Conservation (phyloP, 345 rosid species). For the Moricandia arvensis region DNA sequence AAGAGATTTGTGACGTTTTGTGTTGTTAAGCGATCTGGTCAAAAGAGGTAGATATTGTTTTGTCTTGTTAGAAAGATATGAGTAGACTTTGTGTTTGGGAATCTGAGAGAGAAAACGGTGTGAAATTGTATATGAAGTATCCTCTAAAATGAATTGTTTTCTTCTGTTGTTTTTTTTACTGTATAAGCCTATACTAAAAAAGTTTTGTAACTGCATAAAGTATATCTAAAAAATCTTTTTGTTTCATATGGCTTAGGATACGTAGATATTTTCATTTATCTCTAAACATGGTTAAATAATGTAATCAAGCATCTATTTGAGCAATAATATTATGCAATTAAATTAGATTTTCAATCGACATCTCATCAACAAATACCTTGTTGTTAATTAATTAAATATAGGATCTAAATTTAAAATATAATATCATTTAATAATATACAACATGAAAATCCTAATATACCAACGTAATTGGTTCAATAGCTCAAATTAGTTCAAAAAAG, state of each 20-base stretch:
- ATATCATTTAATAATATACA: too few relatives aligned
- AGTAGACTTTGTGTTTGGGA: too few relatives aligned
- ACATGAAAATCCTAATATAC: too few relatives aligned
- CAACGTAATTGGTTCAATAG: too few relatives aligned
- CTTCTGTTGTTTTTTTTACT: not conserved
- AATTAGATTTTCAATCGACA: not conserved
- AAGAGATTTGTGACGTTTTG: not conserved
- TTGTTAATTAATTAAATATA: too few relatives aligned
- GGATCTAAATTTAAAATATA: too few relatives aligned
- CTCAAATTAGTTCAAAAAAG: too few relatives aligned
- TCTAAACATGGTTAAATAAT: not conserved
- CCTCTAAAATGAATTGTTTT: not conserved
- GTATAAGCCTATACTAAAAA: not conserved
- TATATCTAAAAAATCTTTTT: conserved; percentile 1
- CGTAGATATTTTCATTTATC: not conserved
- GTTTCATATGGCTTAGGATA: not conserved
- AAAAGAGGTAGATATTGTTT: not conserved
- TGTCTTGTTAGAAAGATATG: too few relatives aligned
- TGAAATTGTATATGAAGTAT: not conserved
- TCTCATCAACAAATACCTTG: not conserved
- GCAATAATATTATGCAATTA: not conserved
- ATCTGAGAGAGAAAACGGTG: too few relatives aligned
- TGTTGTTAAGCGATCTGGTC: not conserved
- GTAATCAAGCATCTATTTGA: conserved; percentile 1
- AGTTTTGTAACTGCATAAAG: conserved; percentile 4